A percentile compares a stretch with the other conserved stretches of the same genome.
Conservation (phyloP, 2,329 filamentous ascomycete species). For the Pseudogymnoascus sp. region DNA sequence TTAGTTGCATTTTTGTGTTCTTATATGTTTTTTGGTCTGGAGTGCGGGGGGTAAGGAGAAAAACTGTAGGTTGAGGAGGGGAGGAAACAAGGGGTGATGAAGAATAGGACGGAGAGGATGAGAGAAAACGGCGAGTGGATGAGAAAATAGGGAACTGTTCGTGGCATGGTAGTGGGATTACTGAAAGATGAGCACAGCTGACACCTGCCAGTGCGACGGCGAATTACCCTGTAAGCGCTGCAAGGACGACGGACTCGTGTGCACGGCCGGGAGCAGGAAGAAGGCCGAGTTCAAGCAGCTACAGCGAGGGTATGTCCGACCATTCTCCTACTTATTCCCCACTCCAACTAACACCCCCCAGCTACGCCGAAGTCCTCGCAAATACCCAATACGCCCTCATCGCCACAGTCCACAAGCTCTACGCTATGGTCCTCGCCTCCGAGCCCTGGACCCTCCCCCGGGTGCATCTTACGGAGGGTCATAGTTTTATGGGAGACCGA, state of each 20-base stretch:
- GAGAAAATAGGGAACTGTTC: too few species aligned
- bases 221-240: slow-evolving; percentile 59
- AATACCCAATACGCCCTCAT: slow-evolving; percentile 57
- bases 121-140: too few species aligned
- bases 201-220: slow-evolving; percentile 45
- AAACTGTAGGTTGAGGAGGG: not conserved
- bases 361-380: slow-evolving; percentile 56
- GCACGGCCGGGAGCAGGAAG: slow-evolving; percentile 53
- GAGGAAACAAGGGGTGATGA: too few species aligned
- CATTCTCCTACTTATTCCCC: too few species aligned
- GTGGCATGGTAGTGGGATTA: too few species aligned
- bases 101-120: not conserved
- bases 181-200: too few species aligned
- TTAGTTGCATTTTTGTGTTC: slow-evolving; percentile 22
- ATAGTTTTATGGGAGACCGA: too few species aligned
- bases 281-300: slow-evolving; percentile 61
- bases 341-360: slow-evolving; percentile 31
- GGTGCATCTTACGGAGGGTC: too few species aligned
- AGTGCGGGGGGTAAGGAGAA: too few species aligned
- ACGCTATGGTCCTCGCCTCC: slow-evolving; percentile 50
- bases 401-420: slow-evolving; percentile 56
- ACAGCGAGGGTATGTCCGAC: too few species aligned
- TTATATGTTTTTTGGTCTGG: too few species aligned
- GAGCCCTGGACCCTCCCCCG: slow-evolving; percentile 46
- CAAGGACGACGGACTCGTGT: slow-evolving; percentile 56